Evolutionary conservation across 495 filamentous ascomycete genomes (phyloP).

Genomic region (Astrocystis sublimbata): DNA sequence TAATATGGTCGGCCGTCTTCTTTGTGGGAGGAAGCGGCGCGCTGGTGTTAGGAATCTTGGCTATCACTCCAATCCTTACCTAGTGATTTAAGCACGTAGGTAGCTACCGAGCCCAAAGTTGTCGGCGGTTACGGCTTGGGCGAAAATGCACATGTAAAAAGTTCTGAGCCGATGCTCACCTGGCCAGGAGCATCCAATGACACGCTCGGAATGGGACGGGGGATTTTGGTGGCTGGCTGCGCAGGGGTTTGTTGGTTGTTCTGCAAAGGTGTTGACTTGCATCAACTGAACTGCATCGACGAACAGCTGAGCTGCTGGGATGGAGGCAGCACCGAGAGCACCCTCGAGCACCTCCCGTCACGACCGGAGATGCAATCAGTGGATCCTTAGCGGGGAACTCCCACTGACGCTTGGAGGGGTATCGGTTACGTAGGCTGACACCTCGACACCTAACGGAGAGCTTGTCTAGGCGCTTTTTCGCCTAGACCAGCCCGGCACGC

Average conservation of each 20-base stretch:
- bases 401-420: constrained; percentile 18
- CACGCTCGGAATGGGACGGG: not conserved
- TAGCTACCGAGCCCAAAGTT: constrained; percentile 10
- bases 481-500: too few species aligned
- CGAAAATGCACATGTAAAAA: not conserved
- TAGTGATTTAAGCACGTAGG: constrained; percentile 1
- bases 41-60: constrained; percentile 9
- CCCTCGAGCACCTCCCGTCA: too few species aligned
- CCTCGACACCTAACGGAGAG: too few species aligned
- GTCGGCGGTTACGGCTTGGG: constrained; percentile 2
- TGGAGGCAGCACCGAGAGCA: constrained; percentile 1
- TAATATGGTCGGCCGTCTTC: not conserved
- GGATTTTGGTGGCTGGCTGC: constrained; percentile 2
- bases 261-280: not conserved
- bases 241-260: constrained; percentile 10
- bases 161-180: not conserved
- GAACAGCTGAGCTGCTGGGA: not conserved
- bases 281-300: not conserved
- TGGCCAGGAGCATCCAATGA: constrained; percentile 3
- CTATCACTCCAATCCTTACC: too few species aligned
- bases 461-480: too few species aligned
- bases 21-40: constrained; percentile 1
- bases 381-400: constrained; percentile 7
- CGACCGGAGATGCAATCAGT: too few species aligned
- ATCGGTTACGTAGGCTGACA: not conserved